Percentiles rank a stretch among this genome's conserved stretches.
Evolutionary conservation across 2,329 filamentous ascomycete genomes (phyloP).

Genomic region (Calonectria pseudoturangicola): DNA sequence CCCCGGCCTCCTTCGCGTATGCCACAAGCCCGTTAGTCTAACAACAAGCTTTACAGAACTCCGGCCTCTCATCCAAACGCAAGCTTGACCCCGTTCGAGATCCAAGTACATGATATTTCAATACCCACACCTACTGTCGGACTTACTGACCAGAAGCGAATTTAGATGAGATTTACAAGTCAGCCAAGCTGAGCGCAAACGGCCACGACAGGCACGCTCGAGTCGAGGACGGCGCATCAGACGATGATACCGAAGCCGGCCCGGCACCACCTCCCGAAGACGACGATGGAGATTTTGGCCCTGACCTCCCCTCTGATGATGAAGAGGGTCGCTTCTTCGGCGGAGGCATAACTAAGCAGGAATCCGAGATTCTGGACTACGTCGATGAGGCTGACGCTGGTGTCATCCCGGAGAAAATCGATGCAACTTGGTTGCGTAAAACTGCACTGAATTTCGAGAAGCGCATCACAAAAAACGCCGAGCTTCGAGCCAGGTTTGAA

Average conservation of each 20-base stretch:
- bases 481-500: conserved; percentile 90
- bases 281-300: conserved; percentile 64
- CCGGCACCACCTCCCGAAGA: conserved; percentile 69
- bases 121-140: neutral
- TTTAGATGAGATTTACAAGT: conserved; percentile 78
- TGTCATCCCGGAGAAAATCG: conserved; percentile 82
- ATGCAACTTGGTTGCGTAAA: conserved; percentile 87
- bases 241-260: conserved; percentile 71
- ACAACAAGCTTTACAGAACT: conserved; percentile 48
- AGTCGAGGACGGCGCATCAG: conserved; percentile 66
- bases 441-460: conserved; percentile 90
- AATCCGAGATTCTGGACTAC: conserved; percentile 90
- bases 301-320: conserved; percentile 68
- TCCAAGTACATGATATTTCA: conserved; percentile 70
- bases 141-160: conserved; percentile 22
- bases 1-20: neutral
- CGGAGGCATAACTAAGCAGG: conserved; percentile 87
- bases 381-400: conserved; percentile 75
- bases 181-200: conserved; percentile 70
- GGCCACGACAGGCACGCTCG: conserved; percentile 66
- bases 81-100: conserved; percentile 78
- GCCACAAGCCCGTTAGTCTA: conserved; percentile 32
- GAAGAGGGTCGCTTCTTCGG: conserved; percentile 98
- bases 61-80: conserved; percentile 74
- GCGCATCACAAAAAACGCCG: conserved; percentile 92